Conservation (phyloP, 371 early-diverging fungal genomes). For the Mortierella polycephala region DNA sequence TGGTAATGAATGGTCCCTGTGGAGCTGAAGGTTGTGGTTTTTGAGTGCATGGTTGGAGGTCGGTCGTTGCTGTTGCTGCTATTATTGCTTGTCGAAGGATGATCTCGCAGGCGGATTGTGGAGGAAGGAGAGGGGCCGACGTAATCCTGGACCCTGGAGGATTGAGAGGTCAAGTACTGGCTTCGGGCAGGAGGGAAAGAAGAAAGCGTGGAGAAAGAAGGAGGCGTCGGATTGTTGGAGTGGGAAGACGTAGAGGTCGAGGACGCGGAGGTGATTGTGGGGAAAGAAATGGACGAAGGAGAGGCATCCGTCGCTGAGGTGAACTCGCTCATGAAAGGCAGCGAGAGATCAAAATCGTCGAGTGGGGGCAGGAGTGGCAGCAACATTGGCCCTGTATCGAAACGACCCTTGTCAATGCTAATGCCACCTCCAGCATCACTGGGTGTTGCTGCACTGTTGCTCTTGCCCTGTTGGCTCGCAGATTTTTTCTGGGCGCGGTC, state of each 20-base stretch:
- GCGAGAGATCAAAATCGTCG: constrained; percentile 30
- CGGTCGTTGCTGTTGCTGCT: constrained; percentile 6
- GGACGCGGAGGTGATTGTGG: constrained; percentile 3
- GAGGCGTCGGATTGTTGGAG: constrained; percentile 17
- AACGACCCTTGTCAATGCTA: background rate
- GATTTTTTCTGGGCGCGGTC: constrained; percentile 10
- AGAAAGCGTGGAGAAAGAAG: constrained; percentile 17
- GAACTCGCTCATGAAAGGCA: constrained; percentile 29
- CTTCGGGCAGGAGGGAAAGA: constrained; percentile 25
- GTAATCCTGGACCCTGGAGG: constrained; percentile 34
- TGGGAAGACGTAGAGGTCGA: constrained; percentile 10
- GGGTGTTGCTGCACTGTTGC: constrained; percentile 1
- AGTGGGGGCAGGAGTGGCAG: constrained; percentile 29
- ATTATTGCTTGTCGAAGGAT: constrained; percentile 4
- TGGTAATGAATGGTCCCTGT: constrained; percentile 24
- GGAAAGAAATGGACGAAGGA: background rate
- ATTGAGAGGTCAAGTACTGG: constrained; percentile 41
- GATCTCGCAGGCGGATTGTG: constrained; percentile 6
- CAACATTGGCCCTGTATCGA: constrained; percentile 10
- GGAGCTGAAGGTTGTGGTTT: constrained; percentile 30
- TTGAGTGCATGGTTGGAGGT: constrained; percentile 16
- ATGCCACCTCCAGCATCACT: constrained; percentile 3
- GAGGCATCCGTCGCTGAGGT: background rate
- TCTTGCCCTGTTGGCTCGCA: constrained; percentile 6
- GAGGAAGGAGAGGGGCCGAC: constrained; percentile 13